Conservation (phyloP, 371 early-diverging fungal species). For the Capniomyces stellatus region DNA sequence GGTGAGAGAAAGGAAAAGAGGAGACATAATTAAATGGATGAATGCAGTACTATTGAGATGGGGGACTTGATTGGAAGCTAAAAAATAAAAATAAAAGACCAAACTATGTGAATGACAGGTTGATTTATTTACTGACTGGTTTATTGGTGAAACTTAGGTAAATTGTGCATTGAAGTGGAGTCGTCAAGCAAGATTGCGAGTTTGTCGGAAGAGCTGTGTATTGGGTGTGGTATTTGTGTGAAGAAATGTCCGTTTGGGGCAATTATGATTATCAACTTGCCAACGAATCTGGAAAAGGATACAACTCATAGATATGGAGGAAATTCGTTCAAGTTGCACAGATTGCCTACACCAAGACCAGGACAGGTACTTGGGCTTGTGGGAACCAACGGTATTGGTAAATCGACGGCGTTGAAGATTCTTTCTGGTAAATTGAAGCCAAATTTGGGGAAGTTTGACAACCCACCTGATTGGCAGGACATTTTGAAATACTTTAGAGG, state of each 20-base stretch:
- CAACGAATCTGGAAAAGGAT: constrained; percentile 91
- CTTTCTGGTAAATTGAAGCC: constrained; percentile 96
- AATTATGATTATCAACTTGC: constrained; percentile 96
- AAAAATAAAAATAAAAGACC: too few relatives aligned
- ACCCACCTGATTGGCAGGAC: constrained; percentile 93
- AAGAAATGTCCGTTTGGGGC: constrained; percentile 99
- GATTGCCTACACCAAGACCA: constrained; percentile 93
- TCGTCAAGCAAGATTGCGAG: constrained; percentile 67
- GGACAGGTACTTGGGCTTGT: constrained; percentile 98
- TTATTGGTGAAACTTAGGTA: too few relatives aligned
- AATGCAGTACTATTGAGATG: too few relatives aligned
- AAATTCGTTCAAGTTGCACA: constrained; percentile 99
- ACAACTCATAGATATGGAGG: constrained; percentile 96
- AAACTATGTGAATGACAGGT: too few relatives aligned
- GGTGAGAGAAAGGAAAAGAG: too few relatives aligned
- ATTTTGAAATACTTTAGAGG: constrained; percentile 97
- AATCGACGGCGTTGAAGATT: constrained; percentile 95
- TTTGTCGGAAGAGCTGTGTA: constrained; percentile 96
- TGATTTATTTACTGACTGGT: too few relatives aligned
- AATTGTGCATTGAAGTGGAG: constrained; percentile 89
- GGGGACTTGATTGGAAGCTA: too few relatives aligned
- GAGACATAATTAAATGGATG: too few relatives aligned
- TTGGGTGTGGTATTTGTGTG: constrained; percentile 98
- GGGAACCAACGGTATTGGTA: constrained; percentile 99
- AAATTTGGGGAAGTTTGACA: constrained; percentile 81